phyloP scores from a whole-genome alignment of 352 stramenopile genomes.

The Albugo laibachii region DNA sequence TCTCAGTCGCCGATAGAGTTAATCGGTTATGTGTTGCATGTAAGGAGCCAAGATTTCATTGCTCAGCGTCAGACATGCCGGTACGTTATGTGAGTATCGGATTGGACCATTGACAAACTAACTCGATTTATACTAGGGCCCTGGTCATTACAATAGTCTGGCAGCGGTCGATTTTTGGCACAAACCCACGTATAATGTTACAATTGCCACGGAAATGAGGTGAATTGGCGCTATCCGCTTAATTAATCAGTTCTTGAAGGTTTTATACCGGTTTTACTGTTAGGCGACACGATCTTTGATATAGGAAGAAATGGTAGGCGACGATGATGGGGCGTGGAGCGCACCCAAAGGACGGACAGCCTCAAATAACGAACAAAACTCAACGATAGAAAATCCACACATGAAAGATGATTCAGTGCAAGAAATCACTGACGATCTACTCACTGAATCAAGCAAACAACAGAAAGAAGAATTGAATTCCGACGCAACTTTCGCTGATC shows the following conservation, averaged over 20 bases:
- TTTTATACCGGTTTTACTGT: neutral
- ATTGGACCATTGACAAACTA: too few relatives aligned
- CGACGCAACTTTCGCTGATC: too few relatives aligned
- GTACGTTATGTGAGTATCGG: constrained; percentile 10
- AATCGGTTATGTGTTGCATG: too few relatives aligned
- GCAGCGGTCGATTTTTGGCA: constrained; percentile 63
- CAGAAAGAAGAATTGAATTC: too few relatives aligned
- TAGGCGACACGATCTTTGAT: neutral
- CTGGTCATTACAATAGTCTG: constrained; percentile 49
- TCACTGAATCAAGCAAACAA: too few relatives aligned
- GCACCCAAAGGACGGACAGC: neutral
- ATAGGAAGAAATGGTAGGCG: neutral
- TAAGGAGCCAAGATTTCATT: constrained; percentile 19
- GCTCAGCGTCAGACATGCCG: constrained; percentile 25
- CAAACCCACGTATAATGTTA: constrained; percentile 75
- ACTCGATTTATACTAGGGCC: constrained; percentile 18
- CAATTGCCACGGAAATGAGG: constrained; percentile 72
- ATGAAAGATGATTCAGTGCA: too few relatives aligned
- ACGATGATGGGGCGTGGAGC: constrained; percentile 1
- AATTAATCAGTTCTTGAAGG: constrained; percentile 1
- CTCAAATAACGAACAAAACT: neutral
- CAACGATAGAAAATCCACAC: too few relatives aligned
- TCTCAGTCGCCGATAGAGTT: too few relatives aligned
- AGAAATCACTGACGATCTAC: too few relatives aligned
- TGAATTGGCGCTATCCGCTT: neutral